A percentile compares a stretch with the other conserved stretches of the same genome.
These are phyloP conservation scores for Sodiomyces alkalinus DNA, from an alignment of 2,329 filamentous ascomycete genomes.

Conservation along the genomic window DNA sequence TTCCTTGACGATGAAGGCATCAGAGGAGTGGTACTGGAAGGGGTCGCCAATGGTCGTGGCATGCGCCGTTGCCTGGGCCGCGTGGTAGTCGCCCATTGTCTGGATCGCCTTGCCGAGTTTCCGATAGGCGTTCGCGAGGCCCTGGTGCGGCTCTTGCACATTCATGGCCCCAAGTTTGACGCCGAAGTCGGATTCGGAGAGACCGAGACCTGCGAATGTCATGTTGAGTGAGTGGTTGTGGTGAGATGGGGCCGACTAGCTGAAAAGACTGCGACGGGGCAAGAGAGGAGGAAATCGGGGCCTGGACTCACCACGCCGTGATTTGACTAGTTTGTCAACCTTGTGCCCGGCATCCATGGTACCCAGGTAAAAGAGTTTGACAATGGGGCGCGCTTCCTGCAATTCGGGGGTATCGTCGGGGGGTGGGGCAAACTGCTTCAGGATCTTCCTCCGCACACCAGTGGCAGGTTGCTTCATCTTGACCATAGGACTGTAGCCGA, in stretches of 20 bases:
- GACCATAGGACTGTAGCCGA: conserved; percentile 91
- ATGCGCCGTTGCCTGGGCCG: conserved; percentile 90
- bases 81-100: conserved; percentile 86
- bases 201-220: conserved; percentile 56
- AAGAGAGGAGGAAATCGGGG: no score
- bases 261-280: no score
- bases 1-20: conserved; percentile 96
- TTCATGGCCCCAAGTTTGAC: conserved; percentile 78
- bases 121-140: conserved; percentile 77
- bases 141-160: conserved; percentile 78
- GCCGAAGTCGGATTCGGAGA: conserved; percentile 86
- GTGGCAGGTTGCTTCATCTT: conserved; percentile 95
- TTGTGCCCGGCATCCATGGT: conserved; percentile 97
- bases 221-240: not conserved
- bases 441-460: conserved; percentile 81
- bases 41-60: conserved; percentile 89
- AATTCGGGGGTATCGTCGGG: conserved; percentile 95
- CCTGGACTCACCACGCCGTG: conserved; percentile 66
- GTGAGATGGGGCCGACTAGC: no score
- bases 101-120: conserved; percentile 92
- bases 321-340: conserved; percentile 85
- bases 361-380: conserved; percentile 90
- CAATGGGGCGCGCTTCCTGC: conserved; percentile 72
- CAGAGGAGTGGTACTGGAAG: conserved; percentile 84
- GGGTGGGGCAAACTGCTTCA: conserved; percentile 96